Evolutionary conservation across 2,329 filamentous ascomycete species (phyloP).

Genomic region (Calonectria hongkongensis): DNA sequence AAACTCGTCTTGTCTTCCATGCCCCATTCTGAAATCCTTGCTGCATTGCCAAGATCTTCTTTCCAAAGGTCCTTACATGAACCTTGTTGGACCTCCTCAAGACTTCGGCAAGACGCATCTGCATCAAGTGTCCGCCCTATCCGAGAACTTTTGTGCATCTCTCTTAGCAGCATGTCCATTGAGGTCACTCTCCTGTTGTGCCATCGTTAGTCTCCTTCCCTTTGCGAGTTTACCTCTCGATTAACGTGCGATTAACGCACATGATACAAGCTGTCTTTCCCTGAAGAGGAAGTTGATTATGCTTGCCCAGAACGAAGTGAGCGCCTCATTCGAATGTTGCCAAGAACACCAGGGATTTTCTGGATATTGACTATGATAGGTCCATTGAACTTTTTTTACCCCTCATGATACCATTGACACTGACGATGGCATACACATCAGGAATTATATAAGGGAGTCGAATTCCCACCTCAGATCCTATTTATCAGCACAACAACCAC

Average conservation of each 20-base stretch:
- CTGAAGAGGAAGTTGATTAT: slow-evolving; percentile 52
- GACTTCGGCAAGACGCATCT: slow-evolving; percentile 27
- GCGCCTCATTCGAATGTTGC: slow-evolving; percentile 24
- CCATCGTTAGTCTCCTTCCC: slow-evolving; percentile 48
- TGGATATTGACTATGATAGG: slow-evolving; percentile 4
- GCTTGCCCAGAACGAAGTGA: slow-evolving; percentile 40
- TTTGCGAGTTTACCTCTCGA: slow-evolving; percentile 46
- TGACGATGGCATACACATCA: not conserved
- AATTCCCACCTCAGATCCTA: slow-evolving; percentile 22
- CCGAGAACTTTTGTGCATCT: slow-evolving; percentile 51
- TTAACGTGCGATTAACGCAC: slow-evolving; percentile 36
- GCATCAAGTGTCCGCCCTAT: slow-evolving; percentile 35
- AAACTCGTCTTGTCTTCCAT: not conserved
- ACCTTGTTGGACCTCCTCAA: slow-evolving; percentile 37
- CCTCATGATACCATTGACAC: slow-evolving; percentile 29
- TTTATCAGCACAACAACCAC: slow-evolving; percentile 42
- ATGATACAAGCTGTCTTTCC: slow-evolving; percentile 36
- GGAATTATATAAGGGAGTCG: slow-evolving; percentile 49
- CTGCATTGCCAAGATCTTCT: slow-evolving; percentile 42
- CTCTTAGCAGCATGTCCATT: slow-evolving; percentile 32
- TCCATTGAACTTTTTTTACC: not conserved
- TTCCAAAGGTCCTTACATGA: slow-evolving; percentile 36
- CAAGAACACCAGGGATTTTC: slow-evolving; percentile 32
- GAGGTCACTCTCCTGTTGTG: slow-evolving; percentile 27
- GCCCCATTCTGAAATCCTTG: slow-evolving; percentile 28